Evolutionary conservation across 2,329 filamentous ascomycete species (phyloP), one percentile per base, ranked within the genome.

Genomic region (Graphilbum fragrans): DNA sequence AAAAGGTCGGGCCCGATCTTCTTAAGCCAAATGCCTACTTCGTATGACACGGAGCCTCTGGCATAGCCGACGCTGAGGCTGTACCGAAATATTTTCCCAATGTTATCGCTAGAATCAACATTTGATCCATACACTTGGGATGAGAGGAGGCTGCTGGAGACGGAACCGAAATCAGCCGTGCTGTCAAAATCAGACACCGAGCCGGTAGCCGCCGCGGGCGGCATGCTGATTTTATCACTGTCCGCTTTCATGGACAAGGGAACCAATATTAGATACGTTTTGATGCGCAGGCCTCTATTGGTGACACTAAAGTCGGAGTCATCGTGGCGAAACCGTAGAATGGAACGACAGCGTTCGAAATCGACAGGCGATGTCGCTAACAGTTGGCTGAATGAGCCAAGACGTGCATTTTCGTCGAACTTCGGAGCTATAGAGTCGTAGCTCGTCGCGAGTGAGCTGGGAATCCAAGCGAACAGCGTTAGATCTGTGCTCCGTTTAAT

Each of bases 231-330:
- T 14, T 16, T 20, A n/a, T 23, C 22, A 23, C 14, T 20, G 2
- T 9, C 32, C 8, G 22, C 25, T 16, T 27, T 21, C 8, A 20
- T 25, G 20, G 36, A 25, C 38, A 46, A n/a, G 6, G 42, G 45
- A n/a, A 44, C 31, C n/a, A 46, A 37, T 17, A 46, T 25, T 0
- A 45, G 43, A 31, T 45, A 41, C 10, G 38, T 37, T 7, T 34
- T 37, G 34, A 48, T 41, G 34, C 42, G 45, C 38, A 48, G n/a
- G 11, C 47, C 47, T 18, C 43, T 43, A 34, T 47, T 48, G 2
- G 45, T 48, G 3, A 48, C 27, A 10, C 39, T 20, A 29, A 47
- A 44, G 31, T 46, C 46, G 17, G 31, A 39, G 32, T 48, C 45
- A 22, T 45, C 39, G 17, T 43, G 34, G 21, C 35, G 43, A 32